phyloP scores from a whole-genome alignment of 2,329 filamentous ascomycete species.

The Kalmusia sp. region DNA sequence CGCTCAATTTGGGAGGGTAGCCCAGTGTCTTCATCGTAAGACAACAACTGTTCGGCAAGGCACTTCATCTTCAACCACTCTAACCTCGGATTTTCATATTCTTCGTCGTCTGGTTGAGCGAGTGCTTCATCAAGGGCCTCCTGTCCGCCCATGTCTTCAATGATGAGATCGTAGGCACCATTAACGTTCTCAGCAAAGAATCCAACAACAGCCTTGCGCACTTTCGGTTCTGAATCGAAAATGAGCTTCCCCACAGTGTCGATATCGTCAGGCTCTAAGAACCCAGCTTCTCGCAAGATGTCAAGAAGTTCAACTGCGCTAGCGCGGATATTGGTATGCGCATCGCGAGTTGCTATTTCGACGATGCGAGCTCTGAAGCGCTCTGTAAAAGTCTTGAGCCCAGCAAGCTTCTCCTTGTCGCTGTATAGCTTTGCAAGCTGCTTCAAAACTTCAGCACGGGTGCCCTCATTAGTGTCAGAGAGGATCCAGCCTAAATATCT shows the following conservation, averaged over 20 bases:
- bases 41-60: constrained; percentile 80
- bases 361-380: constrained; percentile 85
- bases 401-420: constrained; percentile 76
- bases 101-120: constrained; percentile 71
- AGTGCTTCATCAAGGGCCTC: constrained; percentile 79
- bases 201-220: constrained; percentile 85
- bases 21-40: constrained; percentile 77
- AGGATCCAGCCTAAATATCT: constrained; percentile 96
- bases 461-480: constrained; percentile 77
- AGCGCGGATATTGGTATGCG: constrained; percentile 80
- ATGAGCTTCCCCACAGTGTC: constrained; percentile 86
- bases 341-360: constrained; percentile 89
- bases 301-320: constrained; percentile 83
- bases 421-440: constrained; percentile 83
- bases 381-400: constrained; percentile 89
- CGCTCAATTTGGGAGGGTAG: constrained; percentile 58
- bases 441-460: constrained; percentile 83
- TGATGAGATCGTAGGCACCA: constrained; percentile 78
- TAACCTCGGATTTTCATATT: constrained; percentile 76
- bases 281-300: constrained; percentile 78
- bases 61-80: constrained; percentile 95
- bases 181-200: constrained; percentile 91
- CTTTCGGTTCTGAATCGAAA: constrained; percentile 83
- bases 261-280: constrained; percentile 90
- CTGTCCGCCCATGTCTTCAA: constrained; percentile 84